Percentiles rank a stretch among this genome's conserved stretches.
Evolutionary conservation across 2,329 filamentous ascomycete genomes (phyloP).

Genomic region (Cladosporium sp.): DNA sequence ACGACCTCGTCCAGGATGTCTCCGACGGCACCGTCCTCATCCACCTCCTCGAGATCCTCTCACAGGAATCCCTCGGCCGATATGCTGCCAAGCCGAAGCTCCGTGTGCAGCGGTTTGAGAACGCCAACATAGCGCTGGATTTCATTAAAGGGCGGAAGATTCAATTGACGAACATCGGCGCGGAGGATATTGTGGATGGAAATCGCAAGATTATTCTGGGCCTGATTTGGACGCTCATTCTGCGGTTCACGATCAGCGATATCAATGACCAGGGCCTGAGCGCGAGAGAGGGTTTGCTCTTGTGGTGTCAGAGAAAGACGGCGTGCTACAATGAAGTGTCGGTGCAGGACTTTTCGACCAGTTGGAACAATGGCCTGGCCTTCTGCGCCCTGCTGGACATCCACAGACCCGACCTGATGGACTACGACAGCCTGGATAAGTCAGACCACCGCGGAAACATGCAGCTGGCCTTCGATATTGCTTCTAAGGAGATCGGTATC

Average conservation of each 20-base stretch:
- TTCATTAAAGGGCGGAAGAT: conserved; percentile 88
- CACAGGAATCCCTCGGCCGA: conserved; percentile 86
- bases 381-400: conserved; percentile 97
- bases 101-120: conserved; percentile 94
- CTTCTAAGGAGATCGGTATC: conserved; percentile 92
- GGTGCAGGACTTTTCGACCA: conserved; percentile 86
- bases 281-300: conserved; percentile 85
- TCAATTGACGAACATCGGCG: conserved; percentile 97
- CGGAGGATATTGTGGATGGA: conserved; percentile 95
- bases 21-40: conserved; percentile 94
- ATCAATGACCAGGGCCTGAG: conserved; percentile 98
- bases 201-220: conserved; percentile 97
- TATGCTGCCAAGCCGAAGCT: conserved; percentile 96
- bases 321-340: conserved; percentile 97
- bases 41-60: conserved; percentile 93
- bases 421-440: conserved; percentile 93
- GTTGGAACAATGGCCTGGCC: conserved; percentile 95
- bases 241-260: conserved; percentile 96
- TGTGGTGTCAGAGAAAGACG: conserved; percentile 98
- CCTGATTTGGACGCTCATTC: conserved; percentile 96
- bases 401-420: conserved; percentile 92
- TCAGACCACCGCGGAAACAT: conserved; percentile 92
- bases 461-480: conserved; percentile 96
- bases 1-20: conserved; percentile 81
- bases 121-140: conserved; percentile 90